Percentiles rank a stretch among this genome's conserved stretches.
phyloP scores from a whole-genome alignment of 805 yeast genomes.

The Yarrowia divulgata region DNA sequence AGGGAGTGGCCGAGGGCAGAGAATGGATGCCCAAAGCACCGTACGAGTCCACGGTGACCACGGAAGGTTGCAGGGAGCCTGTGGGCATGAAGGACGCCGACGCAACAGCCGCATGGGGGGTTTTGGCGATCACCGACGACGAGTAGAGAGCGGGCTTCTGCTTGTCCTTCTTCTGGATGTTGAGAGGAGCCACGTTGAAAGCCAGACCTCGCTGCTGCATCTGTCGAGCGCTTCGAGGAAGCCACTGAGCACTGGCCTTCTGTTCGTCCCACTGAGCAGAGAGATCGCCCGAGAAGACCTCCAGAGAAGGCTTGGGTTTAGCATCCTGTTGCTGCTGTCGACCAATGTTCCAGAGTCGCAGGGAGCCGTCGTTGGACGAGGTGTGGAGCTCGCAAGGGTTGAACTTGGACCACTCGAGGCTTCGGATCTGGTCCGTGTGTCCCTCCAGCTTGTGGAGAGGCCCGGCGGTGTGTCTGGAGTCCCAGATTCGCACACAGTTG shows the following conservation, averaged over 20 bases:
- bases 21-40: slow-evolving; percentile 25
- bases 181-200: slow-evolving; percentile 29
- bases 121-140: slow-evolving; percentile 14
- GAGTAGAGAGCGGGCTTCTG: slow-evolving; percentile 16
- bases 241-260: slow-evolving; percentile 21
- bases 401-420: slow-evolving; percentile 65
- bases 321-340: slow-evolving; percentile 25
- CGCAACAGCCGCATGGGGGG: slow-evolving; percentile 12
- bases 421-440: slow-evolving; percentile 61
- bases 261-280: slow-evolving; percentile 31
- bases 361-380: slow-evolving; percentile 69
- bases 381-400: slow-evolving; percentile 56
- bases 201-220: slow-evolving; percentile 32
- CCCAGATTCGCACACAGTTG: slow-evolving; percentile 73
- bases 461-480: slow-evolving; percentile 62
- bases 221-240: slow-evolving; percentile 9
- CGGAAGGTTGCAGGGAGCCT: slow-evolving; percentile 26
- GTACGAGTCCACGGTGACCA: slow-evolving; percentile 31
- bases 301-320: not conserved
- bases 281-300: slow-evolving; percentile 18
- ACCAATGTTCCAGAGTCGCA: slow-evolving; percentile 69
- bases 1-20: slow-evolving; percentile 19
- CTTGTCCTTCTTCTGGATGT: slow-evolving; percentile 35
- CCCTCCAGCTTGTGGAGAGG: slow-evolving; percentile 63
- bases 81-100: slow-evolving; percentile 30